Percentiles rank a stretch among this genome's conserved stretches.
phyloP scores from a whole-genome alignment of 2,329 filamentous ascomycete genomes.

The Colletotrichum tanaceti region DNA sequence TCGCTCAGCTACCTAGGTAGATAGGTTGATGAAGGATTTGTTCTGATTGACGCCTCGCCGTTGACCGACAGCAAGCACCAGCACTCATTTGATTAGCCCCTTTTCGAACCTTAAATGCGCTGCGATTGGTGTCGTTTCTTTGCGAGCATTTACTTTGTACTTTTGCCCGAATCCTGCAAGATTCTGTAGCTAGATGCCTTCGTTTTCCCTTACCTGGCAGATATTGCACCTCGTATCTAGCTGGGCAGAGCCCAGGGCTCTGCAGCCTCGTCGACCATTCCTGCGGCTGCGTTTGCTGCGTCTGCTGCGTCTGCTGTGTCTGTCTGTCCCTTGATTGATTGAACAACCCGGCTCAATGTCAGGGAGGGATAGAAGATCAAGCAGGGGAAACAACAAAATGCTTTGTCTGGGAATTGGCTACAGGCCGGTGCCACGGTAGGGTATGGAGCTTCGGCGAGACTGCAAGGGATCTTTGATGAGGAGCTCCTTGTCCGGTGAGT shows the following conservation, averaged over 20 bases:
- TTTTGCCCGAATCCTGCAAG: too few species aligned
- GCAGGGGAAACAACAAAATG: constrained; percentile 3
- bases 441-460: neutral
- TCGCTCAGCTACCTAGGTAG: neutral
- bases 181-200: neutral
- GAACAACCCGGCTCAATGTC: neutral
- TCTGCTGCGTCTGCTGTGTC: neutral
- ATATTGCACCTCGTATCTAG: neutral
- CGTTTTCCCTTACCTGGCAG: neutral
- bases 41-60: constrained; percentile 5
- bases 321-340: constrained; percentile 1
- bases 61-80: neutral
- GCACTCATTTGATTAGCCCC: neutral
- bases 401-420: neutral
- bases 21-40: constrained; percentile 11
- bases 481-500: constrained; percentile 5
- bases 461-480: neutral
- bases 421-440: neutral
- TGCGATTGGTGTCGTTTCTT: neutral
- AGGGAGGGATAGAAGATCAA: neutral
- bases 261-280: too few species aligned
- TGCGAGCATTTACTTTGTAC: neutral
- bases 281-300: neutral
- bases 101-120: neutral
- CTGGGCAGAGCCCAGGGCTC: neutral